phyloP scores from a whole-genome alignment of 176 grass and related monocot genomes.

The Secale cereale region DNA sequence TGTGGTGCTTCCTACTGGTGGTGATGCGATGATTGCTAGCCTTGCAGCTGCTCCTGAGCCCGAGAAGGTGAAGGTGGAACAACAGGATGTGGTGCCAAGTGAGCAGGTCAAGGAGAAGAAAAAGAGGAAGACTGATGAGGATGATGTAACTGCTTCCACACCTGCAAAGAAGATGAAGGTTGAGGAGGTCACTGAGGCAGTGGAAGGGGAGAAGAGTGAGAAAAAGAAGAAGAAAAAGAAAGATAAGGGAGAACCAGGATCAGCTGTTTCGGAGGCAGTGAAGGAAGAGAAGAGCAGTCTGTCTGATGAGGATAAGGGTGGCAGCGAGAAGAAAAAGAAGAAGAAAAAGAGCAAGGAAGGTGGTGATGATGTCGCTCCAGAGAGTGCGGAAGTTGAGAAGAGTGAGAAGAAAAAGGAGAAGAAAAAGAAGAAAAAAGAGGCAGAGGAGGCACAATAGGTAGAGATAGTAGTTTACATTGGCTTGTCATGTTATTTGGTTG shows the following conservation, averaged over 20 bases:
- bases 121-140: slow-evolving; percentile 47
- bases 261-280: slow-evolving; percentile 17
- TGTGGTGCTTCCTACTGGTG: slow-evolving; percentile 75
- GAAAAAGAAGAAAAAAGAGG: slow-evolving; percentile 82
- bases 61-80: slow-evolving; percentile 46
- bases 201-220: slow-evolving; percentile 61
- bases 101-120: slow-evolving; percentile 55
- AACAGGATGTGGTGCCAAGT: not conserved
- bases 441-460: slow-evolving; percentile 36
- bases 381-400: slow-evolving; percentile 39
- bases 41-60: slow-evolving; percentile 74
- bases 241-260: slow-evolving; percentile 43
- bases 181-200: slow-evolving; percentile 39
- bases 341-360: slow-evolving; percentile 77
- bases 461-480: not conserved
- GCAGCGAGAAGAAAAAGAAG: slow-evolving; percentile 70
- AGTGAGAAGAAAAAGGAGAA: slow-evolving; percentile 76
- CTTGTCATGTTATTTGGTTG: not conserved
- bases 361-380: slow-evolving; percentile 16
- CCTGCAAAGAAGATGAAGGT: slow-evolving; percentile 71
- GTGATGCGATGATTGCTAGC: slow-evolving; percentile 68
- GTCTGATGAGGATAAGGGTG: slow-evolving; percentile 36
- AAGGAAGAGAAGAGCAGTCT: slow-evolving; percentile 36
- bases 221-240: slow-evolving; percentile 95
- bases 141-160: slow-evolving; percentile 10